A percentile compares a stretch with the other conserved stretches of the same genome.
Conservation (phyloP, 2,329 filamentous ascomycete genomes). For the Magnaporthiopsis incrustans region DNA sequence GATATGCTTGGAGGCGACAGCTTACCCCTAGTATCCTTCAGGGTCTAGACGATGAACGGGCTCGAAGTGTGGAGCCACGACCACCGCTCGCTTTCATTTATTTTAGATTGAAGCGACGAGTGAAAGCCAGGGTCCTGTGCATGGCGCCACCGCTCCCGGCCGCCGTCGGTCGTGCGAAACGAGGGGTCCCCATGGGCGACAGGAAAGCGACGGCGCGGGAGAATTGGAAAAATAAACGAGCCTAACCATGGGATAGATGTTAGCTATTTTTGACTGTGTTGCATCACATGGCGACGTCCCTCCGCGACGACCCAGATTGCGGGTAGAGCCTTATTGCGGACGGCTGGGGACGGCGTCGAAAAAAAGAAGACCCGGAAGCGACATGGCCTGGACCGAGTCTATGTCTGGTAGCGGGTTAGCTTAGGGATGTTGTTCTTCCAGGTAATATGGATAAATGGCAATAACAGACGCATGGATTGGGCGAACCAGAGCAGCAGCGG, state of each 20-base stretch:
- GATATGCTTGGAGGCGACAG: too few relatives aligned
- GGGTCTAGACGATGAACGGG: not conserved
- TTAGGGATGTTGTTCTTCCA: not conserved
- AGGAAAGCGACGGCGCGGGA: too few relatives aligned
- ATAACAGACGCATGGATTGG: not conserved
- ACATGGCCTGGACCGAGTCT: too few relatives aligned
- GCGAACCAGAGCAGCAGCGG: not conserved
- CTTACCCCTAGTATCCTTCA: not conserved
- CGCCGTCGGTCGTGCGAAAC: not conserved
- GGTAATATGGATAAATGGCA: not conserved
- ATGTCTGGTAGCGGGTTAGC: not conserved
- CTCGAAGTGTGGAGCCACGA: not conserved
- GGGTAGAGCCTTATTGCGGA: not conserved
- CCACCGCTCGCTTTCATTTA: not conserved
- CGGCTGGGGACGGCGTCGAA: not conserved
- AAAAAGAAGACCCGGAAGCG: not conserved
- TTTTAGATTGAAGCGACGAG: not conserved
- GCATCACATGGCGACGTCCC: not conserved
- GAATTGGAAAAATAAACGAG: not conserved
- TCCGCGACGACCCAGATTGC: not conserved
- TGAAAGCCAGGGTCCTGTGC: not conserved
- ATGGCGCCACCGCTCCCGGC: not conserved
- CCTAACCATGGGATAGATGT: not conserved
- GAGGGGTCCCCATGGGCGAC: not conserved
- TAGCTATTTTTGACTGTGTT: not conserved